phyloP scores from a whole-genome alignment of 139 green algal species.

The Closterium sp. region DNA sequence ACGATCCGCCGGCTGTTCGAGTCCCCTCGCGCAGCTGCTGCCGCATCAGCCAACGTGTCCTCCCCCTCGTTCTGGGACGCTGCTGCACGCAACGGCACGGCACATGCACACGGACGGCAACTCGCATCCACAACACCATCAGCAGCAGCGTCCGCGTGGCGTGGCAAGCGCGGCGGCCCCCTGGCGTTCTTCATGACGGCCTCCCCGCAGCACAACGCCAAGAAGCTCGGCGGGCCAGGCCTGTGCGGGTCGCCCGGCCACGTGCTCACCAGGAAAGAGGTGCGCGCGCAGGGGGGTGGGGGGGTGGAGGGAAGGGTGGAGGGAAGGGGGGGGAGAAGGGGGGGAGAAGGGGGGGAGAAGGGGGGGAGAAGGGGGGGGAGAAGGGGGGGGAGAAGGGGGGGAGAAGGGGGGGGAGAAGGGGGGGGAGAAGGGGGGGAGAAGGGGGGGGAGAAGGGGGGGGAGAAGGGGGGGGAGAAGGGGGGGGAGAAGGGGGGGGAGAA shows the following conservation, averaged over 20 bases:
- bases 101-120: too few relatives aligned
- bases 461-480: too few relatives aligned
- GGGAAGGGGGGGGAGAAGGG: background rate
- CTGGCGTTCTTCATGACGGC: conserved; percentile 3
- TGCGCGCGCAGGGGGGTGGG: background rate
- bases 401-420: too few relatives aligned
- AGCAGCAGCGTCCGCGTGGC: background rate
- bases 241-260: background rate
- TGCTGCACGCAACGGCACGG: too few relatives aligned
- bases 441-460: too few relatives aligned
- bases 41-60: background rate
- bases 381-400: too few relatives aligned
- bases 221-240: background rate
- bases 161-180: background rate
- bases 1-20: background rate
- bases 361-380: too few relatives aligned
- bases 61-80: background rate
- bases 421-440: too few relatives aligned
- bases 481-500: too few relatives aligned
- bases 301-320: too few relatives aligned
- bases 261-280: background rate
- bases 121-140: background rate
- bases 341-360: background rate
- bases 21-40: background rate
- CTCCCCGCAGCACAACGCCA: background rate